Conservation (phyloP, 495 filamentous ascomycete species). For the Xylaria palmicola region DNA sequence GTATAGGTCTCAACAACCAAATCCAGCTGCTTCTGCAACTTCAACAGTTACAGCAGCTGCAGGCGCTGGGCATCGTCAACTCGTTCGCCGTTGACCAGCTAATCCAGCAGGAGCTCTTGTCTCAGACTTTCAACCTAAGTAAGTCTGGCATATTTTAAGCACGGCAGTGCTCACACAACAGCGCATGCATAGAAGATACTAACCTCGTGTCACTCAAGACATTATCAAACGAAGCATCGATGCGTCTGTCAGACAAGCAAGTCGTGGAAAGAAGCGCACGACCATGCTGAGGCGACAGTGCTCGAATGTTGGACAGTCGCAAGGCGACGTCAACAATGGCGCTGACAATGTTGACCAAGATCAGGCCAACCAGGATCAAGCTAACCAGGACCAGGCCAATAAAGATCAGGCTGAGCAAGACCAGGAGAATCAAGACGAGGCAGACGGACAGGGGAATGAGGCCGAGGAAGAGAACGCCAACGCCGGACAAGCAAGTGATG, state of each 20-base stretch:
- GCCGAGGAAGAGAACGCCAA: neutral
- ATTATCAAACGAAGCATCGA: slow-evolving; percentile 44
- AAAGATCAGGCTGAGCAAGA: neutral
- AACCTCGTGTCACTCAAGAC: slow-evolving; percentile 18
- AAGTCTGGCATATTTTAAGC: slow-evolving; percentile 14
- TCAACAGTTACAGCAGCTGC: slow-evolving; percentile 40
- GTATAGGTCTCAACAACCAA: slow-evolving; percentile 35
- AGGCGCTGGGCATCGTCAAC: slow-evolving; percentile 39
- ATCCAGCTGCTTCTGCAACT: slow-evolving; percentile 44
- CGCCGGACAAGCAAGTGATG: neutral
- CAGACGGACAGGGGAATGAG: neutral
- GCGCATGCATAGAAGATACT: slow-evolving; percentile 15
- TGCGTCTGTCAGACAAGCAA: slow-evolving; percentile 26
- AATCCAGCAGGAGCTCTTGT: slow-evolving; percentile 34
- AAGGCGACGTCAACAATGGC: slow-evolving; percentile 1
- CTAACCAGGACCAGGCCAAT: neutral
- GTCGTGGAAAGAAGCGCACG: slow-evolving; percentile 22
- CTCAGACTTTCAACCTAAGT: slow-evolving; percentile 36
- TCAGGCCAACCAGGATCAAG: neutral
- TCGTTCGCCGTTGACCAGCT: slow-evolving; percentile 34
- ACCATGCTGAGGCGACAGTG: slow-evolving; percentile 22
- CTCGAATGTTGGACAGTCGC: slow-evolving; percentile 10
- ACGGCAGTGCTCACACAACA: neutral
- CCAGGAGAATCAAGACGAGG: neutral
- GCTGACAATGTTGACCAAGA: slow-evolving; percentile 4